Base-by-base conservation (phyloP, 306 rosid genomes). In the Trichosanthes cucumerina region DNA sequence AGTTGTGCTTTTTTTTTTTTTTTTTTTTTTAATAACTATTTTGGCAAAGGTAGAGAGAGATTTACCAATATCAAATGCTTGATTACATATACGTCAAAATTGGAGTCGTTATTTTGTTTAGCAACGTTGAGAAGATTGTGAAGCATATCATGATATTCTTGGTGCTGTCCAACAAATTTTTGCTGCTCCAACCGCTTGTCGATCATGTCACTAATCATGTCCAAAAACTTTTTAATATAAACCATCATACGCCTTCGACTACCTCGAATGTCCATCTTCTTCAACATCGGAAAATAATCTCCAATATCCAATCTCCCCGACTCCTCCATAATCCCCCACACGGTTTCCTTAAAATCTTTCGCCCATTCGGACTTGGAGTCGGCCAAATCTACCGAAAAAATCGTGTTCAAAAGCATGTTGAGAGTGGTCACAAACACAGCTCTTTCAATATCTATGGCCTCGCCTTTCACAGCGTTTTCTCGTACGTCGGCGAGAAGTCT, bases 251-350 rank as follows among this genome's bases (percentile, higher is more conserved):
- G 88, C 21, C 77, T 79, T 74, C 78, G 82, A 15, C 87, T 16
- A 0, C 93, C 93, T 50, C 87, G 91, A 1, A 80, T 85, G 49
- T 91, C 93, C 76, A 86, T n/a, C 91, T 87, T 78, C 79, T 82
- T 33, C 19, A 91, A 73, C 84, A 85, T 81, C 4, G 93, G 93
- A 43, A 91, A 89, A 46, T 66, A 68, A 64, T 91, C 92, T 2
- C 84, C 50, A 14, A 89, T 21, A 63, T 88, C 88, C 0, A 84
- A 62, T 52, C 79, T 84, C 60, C 93, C 96, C 2, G 80, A 18
- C 89, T 89, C 88, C 84, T 86, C 86, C 93, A 85, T 43, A 12
- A 91, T 0, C 18, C 90, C 85, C 70, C 9, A 76, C 85, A 88
- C 84, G 0, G 26, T 54, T 1, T n/a, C 11, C 60, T 54, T 54